Evolutionary conservation across 2,329 filamentous ascomycete species (phyloP).

Genomic region (Pseudonectria buxi): DNA sequence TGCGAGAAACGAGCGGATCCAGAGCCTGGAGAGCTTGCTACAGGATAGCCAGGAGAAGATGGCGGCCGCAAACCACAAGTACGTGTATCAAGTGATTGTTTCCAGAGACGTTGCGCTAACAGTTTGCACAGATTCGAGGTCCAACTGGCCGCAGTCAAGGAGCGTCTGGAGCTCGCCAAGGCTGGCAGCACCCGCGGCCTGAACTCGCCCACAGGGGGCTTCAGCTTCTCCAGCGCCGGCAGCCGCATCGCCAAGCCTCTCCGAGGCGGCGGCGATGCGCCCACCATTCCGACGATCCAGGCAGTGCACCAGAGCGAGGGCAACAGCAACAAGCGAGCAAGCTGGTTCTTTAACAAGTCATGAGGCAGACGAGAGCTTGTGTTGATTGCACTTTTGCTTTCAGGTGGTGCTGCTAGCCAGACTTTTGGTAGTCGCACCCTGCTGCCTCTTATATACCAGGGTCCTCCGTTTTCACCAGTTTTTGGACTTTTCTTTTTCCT

Average conservation of each 20-base stretch:
- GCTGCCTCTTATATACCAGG: constrained; percentile 5
- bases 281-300: constrained; percentile 49
- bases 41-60: constrained; percentile 98
- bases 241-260: constrained; percentile 65
- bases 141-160: constrained; percentile 94
- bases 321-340: constrained; percentile 55
- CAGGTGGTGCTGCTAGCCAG: constrained; percentile 21
- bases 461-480: constrained; percentile 7
- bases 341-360: constrained; percentile 68
- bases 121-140: constrained; percentile 71
- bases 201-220: constrained; percentile 54
- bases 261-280: constrained; percentile 52
- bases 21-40: constrained; percentile 83
- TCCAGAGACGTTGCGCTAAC: constrained; percentile 20
- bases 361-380: constrained; percentile 21
- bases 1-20: constrained; percentile 92
- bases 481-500: constrained; percentile 10
- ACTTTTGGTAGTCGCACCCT: constrained; percentile 4
- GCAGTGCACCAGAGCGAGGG: constrained; percentile 54
- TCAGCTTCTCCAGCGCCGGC: constrained; percentile 61
- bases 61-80: constrained; percentile 95
- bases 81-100: constrained; percentile 32
- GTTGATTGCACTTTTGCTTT: constrained; percentile 15
- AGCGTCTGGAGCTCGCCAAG: constrained; percentile 93
- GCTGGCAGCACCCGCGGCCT: constrained; percentile 82